A percentile compares a stretch with the other conserved stretches of the same genome.
Evolutionary conservation across 768 basidiomycete genomes (phyloP).

Genomic region (Podaxis sp.): DNA sequence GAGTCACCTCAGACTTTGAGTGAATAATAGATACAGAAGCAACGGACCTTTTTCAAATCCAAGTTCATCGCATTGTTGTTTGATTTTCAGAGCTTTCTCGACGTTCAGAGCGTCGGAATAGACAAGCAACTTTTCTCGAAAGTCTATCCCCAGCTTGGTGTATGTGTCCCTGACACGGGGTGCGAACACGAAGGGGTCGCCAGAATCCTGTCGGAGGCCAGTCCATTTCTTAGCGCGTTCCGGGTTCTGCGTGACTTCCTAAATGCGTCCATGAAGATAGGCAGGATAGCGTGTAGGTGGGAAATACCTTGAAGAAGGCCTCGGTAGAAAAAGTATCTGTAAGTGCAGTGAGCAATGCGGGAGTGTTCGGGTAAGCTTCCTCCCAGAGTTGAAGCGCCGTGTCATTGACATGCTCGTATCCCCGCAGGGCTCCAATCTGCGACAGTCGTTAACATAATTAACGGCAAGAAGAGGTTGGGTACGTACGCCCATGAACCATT

Average conservation of each 20-base stretch:
- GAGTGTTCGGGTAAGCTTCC: constrained; percentile 51
- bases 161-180: constrained; percentile 71
- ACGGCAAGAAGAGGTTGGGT: not conserved
- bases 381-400: constrained; percentile 87
- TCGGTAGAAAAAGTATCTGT: constrained; percentile 94
- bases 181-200: constrained; percentile 82
- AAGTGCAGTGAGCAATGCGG: constrained; percentile 60
- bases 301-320: constrained; percentile 71
- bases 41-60: constrained; percentile 58
- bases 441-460: not conserved
- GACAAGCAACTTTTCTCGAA: constrained; percentile 62
- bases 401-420: constrained; percentile 75
- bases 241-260: constrained; percentile 58
- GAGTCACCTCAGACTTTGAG: constrained; percentile 1
- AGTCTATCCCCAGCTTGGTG: constrained; percentile 62
- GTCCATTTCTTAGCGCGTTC: constrained; percentile 69
- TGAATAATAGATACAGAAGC: constrained; percentile 1
- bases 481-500: constrained; percentile 89
- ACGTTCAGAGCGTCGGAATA: constrained; percentile 82
- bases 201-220: constrained; percentile 90
- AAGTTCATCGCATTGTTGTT: constrained; percentile 67
- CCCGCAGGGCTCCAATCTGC: constrained; percentile 77
- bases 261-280: not conserved
- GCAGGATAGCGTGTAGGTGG: not conserved
- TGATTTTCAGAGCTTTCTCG: constrained; percentile 63